These are phyloP conservation scores for Penicillium lagena DNA, from an alignment of 495 filamentous ascomycete species.

Conservation along the genomic window DNA sequence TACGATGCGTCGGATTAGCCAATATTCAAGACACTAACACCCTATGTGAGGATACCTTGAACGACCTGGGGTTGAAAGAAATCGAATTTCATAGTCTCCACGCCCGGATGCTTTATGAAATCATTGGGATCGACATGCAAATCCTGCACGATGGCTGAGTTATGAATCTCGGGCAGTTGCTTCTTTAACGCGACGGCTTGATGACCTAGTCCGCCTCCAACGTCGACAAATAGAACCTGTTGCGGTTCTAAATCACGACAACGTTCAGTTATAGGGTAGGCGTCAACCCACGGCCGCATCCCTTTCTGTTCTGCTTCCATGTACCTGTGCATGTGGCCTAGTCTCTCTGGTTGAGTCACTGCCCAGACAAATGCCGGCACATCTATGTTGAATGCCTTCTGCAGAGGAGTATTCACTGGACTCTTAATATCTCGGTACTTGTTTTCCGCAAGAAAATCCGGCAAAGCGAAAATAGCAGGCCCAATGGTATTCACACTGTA, in stretches of 20 bases:
- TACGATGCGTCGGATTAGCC: neutral
- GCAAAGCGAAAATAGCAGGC: constrained; percentile 13
- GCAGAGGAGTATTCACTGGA: constrained; percentile 18
- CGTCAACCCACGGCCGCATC: constrained; percentile 18
- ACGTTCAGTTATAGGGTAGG: constrained; percentile 12
- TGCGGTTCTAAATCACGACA: constrained; percentile 3
- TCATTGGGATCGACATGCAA: constrained; percentile 24
- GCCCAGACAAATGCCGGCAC: constrained; percentile 25
- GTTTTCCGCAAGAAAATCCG: constrained; percentile 25
- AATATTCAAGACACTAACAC: too few relatives aligned
- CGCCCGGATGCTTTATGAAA: constrained; percentile 22
- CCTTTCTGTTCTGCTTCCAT: constrained; percentile 24
- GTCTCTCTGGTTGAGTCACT: constrained; percentile 14
- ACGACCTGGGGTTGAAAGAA: constrained; percentile 42
- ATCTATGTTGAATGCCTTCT: constrained; percentile 26
- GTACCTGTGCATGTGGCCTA: constrained; percentile 22
- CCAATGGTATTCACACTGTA: constrained; percentile 17
- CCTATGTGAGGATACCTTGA: constrained; percentile 15
- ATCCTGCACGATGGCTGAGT: constrained; percentile 43
- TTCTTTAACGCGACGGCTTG: constrained; percentile 31
- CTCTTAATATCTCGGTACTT: constrained; percentile 27
- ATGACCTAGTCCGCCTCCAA: constrained; percentile 44
- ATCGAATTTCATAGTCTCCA: constrained; percentile 35
- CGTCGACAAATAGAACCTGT: constrained; percentile 32
- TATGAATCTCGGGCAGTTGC: constrained; percentile 23